phyloP scores from a whole-genome alignment of 257 asterid genomes.

The Scutellaria galericulata region DNA sequence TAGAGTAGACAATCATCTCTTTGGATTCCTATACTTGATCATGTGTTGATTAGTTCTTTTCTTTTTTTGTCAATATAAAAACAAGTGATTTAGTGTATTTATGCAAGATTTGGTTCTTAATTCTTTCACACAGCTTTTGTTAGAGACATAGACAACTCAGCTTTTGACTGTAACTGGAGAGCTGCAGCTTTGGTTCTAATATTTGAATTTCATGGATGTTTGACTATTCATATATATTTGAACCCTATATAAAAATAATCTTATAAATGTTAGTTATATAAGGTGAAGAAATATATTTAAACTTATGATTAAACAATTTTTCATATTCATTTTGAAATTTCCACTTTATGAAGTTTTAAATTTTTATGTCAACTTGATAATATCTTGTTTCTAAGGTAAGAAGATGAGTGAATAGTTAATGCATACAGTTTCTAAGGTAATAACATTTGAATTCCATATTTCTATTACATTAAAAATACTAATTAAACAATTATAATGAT shows the following conservation, averaged over 20 bases:
- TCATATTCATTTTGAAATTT: too few species aligned
- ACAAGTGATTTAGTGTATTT: slow-evolving; percentile 26
- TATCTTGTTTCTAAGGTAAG: too few species aligned
- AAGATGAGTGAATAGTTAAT: too few species aligned
- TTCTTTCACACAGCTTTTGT: slow-evolving; percentile 34
- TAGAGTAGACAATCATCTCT: slow-evolving; percentile 20
- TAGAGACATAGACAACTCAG: slow-evolving; percentile 21
- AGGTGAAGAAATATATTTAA: too few species aligned
- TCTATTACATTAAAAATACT: too few species aligned
- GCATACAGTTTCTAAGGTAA: too few species aligned
- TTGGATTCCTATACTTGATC: slow-evolving; percentile 36
- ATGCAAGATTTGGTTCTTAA: slow-evolving; percentile 39
- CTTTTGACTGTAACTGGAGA: slow-evolving; percentile 14
- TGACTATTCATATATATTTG: slow-evolving; percentile 18
- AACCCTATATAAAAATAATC: neutral
- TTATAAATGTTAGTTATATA: too few species aligned
- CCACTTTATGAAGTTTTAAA: too few species aligned
- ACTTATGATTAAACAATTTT: too few species aligned
- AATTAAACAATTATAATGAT: too few species aligned
- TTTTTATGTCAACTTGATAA: too few species aligned
- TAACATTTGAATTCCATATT: too few species aligned
- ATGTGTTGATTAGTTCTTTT: neutral
- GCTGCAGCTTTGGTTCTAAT: slow-evolving; percentile 32
- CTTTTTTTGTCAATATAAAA: slow-evolving; percentile 1
- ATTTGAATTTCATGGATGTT: slow-evolving; percentile 31